Base-by-base conservation (phyloP, 2,329 filamentous ascomycete genomes). In the Curvularia eragrostidis region DNA sequence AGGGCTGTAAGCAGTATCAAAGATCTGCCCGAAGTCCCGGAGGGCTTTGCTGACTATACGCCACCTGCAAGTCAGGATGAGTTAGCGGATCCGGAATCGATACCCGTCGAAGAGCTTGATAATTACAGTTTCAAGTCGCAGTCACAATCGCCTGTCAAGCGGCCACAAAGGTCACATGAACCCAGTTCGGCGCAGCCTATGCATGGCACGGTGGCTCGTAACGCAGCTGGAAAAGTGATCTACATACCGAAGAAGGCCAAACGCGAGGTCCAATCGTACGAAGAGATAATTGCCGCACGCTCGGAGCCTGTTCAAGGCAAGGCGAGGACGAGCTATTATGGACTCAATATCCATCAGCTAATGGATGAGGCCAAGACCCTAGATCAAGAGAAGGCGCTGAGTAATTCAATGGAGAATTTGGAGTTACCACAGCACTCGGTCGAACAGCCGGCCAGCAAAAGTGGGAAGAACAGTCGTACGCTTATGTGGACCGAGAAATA, bases 401-500 rank as follows among this genome's bases (percentile, higher is more conserved):
- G 48, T 1, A 61, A 47, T 41, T 59, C 64, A 21, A 46, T 70
- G 38, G 48, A 49, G 1, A 50, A 74, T 10, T 50, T 65, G 1
- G 66, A 77, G 7, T 56, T 67, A 12, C 70, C 73, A 15, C 62
- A 65, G 67, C 71, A 32, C 47, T 78, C 80, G 0, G 66, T 81
- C 5, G 82, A 84, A 62, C 64, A 73, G 3, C 53, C 67, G 9
- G 36, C 49, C 7, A 38, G 54, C 15, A 72, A 67, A 30, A 48
- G 24, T 32, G 65, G 62, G 7, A 79, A 77, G 59, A 67, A 62
- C 15, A 70, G 61, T 19, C 75, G 70, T 61, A 84, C 86, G 0
- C 76, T 91, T 30, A 81, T 99, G 72, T 99, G 95, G 95, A 97
- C 94, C 0, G 95, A 99, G 74, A 99, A 99, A 75, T 99, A 99